A percentile compares a stretch with the other conserved stretches of the same genome.
Conservation (phyloP, 257 asterid genomes). For the Scutellaria minor region DNA sequence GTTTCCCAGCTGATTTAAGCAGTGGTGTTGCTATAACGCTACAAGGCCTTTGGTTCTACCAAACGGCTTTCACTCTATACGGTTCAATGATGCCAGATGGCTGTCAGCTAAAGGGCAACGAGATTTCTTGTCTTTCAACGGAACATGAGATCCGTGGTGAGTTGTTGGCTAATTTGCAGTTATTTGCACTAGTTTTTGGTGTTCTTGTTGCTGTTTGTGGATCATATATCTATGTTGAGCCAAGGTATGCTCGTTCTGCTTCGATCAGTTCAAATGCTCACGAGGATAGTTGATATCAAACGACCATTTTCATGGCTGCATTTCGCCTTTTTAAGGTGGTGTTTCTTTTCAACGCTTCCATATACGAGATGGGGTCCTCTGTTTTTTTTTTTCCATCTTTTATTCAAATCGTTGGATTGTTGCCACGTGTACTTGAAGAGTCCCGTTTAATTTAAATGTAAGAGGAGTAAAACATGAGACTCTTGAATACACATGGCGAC, state of each 20-base stretch:
- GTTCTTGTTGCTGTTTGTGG: conserved; percentile 63
- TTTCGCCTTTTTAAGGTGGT: neutral
- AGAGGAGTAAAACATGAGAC: neutral
- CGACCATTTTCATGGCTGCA: neutral
- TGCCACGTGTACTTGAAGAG: no score
- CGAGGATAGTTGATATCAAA: conserved; percentile 44
- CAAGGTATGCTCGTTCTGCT: conserved; percentile 37
- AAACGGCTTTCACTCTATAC: conserved; percentile 91
- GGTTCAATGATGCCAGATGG: conserved; percentile 96
- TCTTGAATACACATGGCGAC: no score
- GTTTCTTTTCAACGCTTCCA: neutral
- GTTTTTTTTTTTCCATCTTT: no score
- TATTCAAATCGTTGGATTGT: no score
- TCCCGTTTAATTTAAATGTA: neutral
- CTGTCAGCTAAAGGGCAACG: conserved; percentile 60
- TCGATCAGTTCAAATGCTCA: conserved; percentile 28
- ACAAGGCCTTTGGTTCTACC: conserved; percentile 99
- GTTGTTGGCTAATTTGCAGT: conserved; percentile 79
- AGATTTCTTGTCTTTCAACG: conserved; percentile 55
- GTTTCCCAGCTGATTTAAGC: conserved; percentile 76
- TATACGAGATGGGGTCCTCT: no score
- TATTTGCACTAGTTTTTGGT: conserved; percentile 59
- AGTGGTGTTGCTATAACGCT: conserved; percentile 76
- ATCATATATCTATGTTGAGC: conserved; percentile 59
- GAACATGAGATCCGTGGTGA: conserved; percentile 69